Base-by-base conservation (phyloP, 2,329 filamentous ascomycete species). In the Teratosphaeria pseudoeucalypti region DNA sequence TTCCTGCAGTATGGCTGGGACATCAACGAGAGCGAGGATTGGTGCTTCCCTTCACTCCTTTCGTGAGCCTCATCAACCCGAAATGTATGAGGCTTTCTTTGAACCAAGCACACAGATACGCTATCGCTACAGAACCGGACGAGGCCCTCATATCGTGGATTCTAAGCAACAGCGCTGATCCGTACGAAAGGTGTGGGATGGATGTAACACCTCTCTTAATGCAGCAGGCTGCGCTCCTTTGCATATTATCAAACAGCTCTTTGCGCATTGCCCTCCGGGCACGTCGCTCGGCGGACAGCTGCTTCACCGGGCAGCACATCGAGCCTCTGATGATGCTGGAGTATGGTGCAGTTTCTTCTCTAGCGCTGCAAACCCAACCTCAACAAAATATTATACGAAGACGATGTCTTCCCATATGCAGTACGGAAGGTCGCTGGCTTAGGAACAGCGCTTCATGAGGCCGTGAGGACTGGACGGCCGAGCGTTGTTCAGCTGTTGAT, bases 361-460 rank as follows among this genome's bases (percentile, higher is more conserved):
- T 23, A 60, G 27, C 57, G 55, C 19, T 60, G 57, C 52, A 26
- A 43, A 43, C 19, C 53, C 29, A 52, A 56, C 37, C 43, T 62
- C 34, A 62, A 62, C 47, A 55, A 37, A 16, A 49, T 62, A 26
- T 58, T 60, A 58, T 64, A 62, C 62, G n/a, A 64, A 59, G 56
- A 60, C 47, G 52, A 62, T 55, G 58, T 10, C 43, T 63, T 63
- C 58, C 60, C 62, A 47, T 62, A 58, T 52, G 62, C 62, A 54
- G 56, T 63, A 3, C 56, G 58, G 49, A 63, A 60, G 55, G 52
- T 60, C 54, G 55, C 60, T 52, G 60, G 60, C 29, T 54, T 63
- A 32, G 60, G 62, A 32, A 62, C 62, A 47, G 43, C 62, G 19
- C 60, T 63, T 53, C 62, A 63, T 56, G 58, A 62, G 60, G 62